phyloP scores from a whole-genome alignment of 148 eudicot species.

The Rhododendron mucronatum region DNA sequence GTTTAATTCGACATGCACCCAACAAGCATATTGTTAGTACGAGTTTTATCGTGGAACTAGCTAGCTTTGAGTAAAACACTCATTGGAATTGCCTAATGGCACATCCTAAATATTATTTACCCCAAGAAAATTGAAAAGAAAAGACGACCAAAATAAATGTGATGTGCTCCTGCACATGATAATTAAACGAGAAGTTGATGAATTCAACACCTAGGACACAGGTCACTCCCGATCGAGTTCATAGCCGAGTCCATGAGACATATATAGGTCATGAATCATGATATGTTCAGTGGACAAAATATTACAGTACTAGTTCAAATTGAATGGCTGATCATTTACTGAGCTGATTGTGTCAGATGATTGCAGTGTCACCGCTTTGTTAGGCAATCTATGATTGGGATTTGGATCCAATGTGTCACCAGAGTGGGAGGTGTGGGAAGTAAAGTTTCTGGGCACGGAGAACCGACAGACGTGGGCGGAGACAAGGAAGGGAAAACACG shows the following conservation, averaged over 20 bases:
- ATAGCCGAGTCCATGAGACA: too few relatives aligned
- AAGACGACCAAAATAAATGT: neutral
- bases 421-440: neutral
- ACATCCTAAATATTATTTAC: neutral
- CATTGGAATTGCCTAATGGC: too few relatives aligned
- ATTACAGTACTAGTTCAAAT: neutral
- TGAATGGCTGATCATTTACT: neutral
- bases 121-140: neutral
- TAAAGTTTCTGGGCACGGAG: neutral
- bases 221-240: too few relatives aligned
- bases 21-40: neutral
- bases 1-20: neutral
- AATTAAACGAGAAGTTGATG: neutral
- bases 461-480: constrained; percentile 26
- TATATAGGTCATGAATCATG: neutral
- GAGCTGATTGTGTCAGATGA: neutral
- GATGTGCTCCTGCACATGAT: neutral
- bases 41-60: neutral
- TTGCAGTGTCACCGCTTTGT: neutral
- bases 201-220: too few relatives aligned
- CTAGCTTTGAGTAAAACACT: too few relatives aligned
- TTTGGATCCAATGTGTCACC: neutral
- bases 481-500: constrained; percentile 34
- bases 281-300: neutral
- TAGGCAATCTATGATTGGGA: neutral